Evolutionary conservation across 1,284 basidiomycete species (phyloP).

Genomic region (Sporisorium reilianum): DNA sequence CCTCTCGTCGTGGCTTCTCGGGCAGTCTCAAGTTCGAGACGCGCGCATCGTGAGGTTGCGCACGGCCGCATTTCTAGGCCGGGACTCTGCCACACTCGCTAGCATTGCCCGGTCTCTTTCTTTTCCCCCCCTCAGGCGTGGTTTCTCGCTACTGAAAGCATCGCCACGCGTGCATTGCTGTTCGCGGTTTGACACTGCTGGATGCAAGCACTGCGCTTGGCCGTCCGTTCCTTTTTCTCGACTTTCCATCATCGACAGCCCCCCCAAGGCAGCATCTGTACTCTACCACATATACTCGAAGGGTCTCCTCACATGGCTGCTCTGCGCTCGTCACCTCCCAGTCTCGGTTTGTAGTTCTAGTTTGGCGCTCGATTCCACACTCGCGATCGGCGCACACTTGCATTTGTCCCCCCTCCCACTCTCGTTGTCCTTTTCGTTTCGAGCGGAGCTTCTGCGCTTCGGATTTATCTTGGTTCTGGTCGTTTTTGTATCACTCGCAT

Average conservation of each 20-base stretch:
- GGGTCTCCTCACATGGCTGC: constrained; percentile 5
- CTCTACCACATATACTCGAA: constrained; percentile 39
- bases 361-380: constrained; percentile 1
- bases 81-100: constrained; percentile 16
- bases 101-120: neutral
- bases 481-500: constrained; percentile 3
- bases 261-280: constrained; percentile 34
- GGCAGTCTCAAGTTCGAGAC: constrained; percentile 39
- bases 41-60: constrained; percentile 9
- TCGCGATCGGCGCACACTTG: neutral
- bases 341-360: neutral
- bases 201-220: neutral
- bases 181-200: neutral
- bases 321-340: constrained; percentile 1
- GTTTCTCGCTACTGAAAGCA: neutral
- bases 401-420: too few species aligned
- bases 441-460: neutral
- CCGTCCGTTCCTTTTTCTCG: neutral
- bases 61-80: neutral
- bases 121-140: neutral
- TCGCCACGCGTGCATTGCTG: neutral
- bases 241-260: constrained; percentile 9
- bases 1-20: constrained; percentile 46
- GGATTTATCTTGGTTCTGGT: constrained; percentile 1
- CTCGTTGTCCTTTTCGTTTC: neutral